Evolutionary conservation across 2,329 filamentous ascomycete genomes (phyloP), one percentile per base, ranked within the genome.

Genomic region (Endocalyx cinctus): DNA sequence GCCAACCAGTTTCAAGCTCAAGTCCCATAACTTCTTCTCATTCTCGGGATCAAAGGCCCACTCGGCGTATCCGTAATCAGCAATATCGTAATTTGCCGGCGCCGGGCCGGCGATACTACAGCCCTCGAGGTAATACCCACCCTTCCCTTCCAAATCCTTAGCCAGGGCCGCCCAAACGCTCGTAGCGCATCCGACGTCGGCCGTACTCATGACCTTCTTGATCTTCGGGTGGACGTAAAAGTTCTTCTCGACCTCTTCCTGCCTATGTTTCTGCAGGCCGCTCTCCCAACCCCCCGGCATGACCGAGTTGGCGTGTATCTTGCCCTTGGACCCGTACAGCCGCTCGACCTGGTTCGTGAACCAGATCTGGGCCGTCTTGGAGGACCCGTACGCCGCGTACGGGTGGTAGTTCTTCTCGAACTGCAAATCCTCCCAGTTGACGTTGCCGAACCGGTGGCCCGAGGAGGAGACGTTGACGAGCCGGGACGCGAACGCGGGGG

Each of bases 131-230:
- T 68, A 69, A 38, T 52, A 49, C 2, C 66, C 67, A 5, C 65
- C 68, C 38, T 57, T 62, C 5, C 50, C 58, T 42, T 66, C 58
- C 46, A 55, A 61, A 20, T 60, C 57, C 31, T 54, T 55, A 2
- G 44, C 52, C 4, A 66, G 29, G 2, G 63, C 66, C 1, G 60
- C 66, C 52, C 56, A 66, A 3, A 67, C 57, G 3, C 54, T 58
- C 17, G 68, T 69, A 3, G 67, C 60, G 27, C 67, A 67, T 5
- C 68, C 69, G 42, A 70, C 67, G 16, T 55, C 59, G 2, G 57
- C 32, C 34, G 36, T 54, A 50, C 62, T 63, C 40, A 56, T 33
- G 19, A 31, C 34, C 17, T 29, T 30, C 13, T 19, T 29, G 3
- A 35, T 29, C 17, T 10, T 38, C 19, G 17, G 33, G 12, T n/a